Base-by-base conservation (phyloP, 2,329 filamentous ascomycete species). In the Aspergillus candidus region DNA sequence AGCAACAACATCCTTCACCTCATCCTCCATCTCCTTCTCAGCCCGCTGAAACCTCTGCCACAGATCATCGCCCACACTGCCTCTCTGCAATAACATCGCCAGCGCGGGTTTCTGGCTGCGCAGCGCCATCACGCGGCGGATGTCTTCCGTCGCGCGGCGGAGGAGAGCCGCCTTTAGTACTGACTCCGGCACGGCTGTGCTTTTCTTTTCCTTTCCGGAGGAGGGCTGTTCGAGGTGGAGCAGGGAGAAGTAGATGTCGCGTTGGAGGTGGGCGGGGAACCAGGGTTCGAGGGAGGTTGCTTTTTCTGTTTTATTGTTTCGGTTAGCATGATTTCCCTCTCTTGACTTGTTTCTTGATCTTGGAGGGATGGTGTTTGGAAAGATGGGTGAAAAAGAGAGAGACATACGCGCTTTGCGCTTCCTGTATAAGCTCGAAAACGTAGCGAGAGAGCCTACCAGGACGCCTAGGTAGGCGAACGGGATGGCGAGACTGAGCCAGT, bases 1-100 rank as follows among this genome's bases (percentile, higher is more conserved):
- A 57, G 83, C 80, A 30, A 97, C 89, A 17, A 97, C 91, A 69
- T 98, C 93, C 58, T 88, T 81, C 49, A 98, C 76, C 71, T 98
- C 93, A 55, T 89, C 88, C 71, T 98, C 90, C 75, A 97, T 94
- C 71, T 98, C 93, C 73, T 94, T 90, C 78, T 98, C 93, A 1
- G 91, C 93, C 40, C 88, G 79, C 69, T 83, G 71, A 68, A 97
- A 95, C 32, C 91, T 78, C 73, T 96, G 88, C 86, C 89, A 95
- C 55, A 98, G 70, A 67, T 98, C 93, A 65, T 98, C 93, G 11
- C 93, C 91, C 2, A 98, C 89, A 60, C 88, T 94, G 38, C 93
- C 93, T 51, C 88, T 78, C 69, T 94, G 88, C 57, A 97, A 70
- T 54, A 98, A 72, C 17, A 83, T 79, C 61, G 85, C 84, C 61